Percentiles rank a stretch among this genome's conserved stretches.
Evolutionary conservation across 345 rosid genomes (phyloP).

Genomic region (Salix viminalis): DNA sequence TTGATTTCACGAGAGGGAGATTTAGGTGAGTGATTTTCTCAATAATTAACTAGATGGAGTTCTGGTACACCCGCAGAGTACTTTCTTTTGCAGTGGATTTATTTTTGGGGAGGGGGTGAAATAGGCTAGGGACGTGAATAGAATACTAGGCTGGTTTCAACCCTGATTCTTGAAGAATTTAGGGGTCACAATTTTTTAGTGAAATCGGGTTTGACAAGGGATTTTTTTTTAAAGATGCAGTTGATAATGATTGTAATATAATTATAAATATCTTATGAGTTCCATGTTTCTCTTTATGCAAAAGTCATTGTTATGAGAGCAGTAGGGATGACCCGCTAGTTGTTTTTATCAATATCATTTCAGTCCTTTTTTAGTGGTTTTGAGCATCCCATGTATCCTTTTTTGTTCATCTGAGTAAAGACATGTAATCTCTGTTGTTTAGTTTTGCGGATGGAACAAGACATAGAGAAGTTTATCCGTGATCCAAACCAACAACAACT

Average conservation of each 20-base stretch:
- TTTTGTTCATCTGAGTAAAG: not conserved
- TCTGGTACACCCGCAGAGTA: not conserved
- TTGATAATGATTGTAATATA: not conserved
- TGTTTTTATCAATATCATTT: not conserved
- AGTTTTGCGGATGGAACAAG: conserved; percentile 86
- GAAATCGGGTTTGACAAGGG: not conserved
- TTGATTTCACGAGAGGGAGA: not conserved
- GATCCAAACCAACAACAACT: conserved; percentile 59
- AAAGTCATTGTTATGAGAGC: not conserved
- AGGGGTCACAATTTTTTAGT: not conserved
- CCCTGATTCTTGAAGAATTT: not conserved
- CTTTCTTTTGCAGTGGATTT: not conserved
- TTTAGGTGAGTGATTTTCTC: not conserved
- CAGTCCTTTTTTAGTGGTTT: not conserved
- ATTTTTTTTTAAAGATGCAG: not conserved
- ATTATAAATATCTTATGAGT: not conserved
- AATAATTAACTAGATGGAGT: not conserved
- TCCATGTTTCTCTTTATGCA: not conserved
- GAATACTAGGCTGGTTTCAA: not conserved
- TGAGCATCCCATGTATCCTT: not conserved
- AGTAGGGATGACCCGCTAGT: not conserved
- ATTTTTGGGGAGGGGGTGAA: not conserved
- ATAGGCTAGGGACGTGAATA: not conserved
- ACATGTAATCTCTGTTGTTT: conserved; percentile 9
- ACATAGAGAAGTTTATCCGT: conserved; percentile 58